Conservation (phyloP, 2,329 filamentous ascomycete species). For the Zymoseptoria pseudotritici region DNA sequence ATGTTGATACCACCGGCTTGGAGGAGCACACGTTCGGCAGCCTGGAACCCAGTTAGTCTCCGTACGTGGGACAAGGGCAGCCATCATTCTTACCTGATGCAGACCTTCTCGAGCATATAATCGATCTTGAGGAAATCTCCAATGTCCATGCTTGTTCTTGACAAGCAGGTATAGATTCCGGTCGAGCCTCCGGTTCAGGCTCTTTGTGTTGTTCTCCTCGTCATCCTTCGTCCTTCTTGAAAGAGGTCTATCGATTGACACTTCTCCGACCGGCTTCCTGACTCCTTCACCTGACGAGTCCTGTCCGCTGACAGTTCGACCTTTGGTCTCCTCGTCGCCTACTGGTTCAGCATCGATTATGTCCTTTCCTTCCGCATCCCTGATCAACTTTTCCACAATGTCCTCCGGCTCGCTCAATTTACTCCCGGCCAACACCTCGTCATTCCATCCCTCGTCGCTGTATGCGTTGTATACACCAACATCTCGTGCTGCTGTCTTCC, state of each 20-base stretch:
- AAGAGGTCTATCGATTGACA: slow-evolving; percentile 58
- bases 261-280: slow-evolving; percentile 17
- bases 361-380: slow-evolving; percentile 58
- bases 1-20: slow-evolving; percentile 83
- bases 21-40: slow-evolving; percentile 69
- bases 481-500: slow-evolving; percentile 72
- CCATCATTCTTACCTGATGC: slow-evolving; percentile 59
- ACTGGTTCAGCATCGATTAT: slow-evolving; percentile 44
- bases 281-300: slow-evolving; percentile 20
- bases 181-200: slow-evolving; percentile 71
- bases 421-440: slow-evolving; percentile 76
- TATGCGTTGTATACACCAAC: slow-evolving; percentile 77
- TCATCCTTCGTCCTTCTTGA: slow-evolving; percentile 73
- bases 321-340: slow-evolving; percentile 33
- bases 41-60: slow-evolving; percentile 44
- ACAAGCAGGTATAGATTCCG: slow-evolving; percentile 84
- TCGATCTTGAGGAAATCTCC: slow-evolving; percentile 73
- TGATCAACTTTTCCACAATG: slow-evolving; percentile 61
- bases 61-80: not conserved
- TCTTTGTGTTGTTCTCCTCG: slow-evolving; percentile 61
- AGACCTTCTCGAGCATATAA: slow-evolving; percentile 67
- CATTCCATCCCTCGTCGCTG: slow-evolving; percentile 72
- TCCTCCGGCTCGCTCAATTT: slow-evolving; percentile 56
- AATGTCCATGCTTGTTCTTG: slow-evolving; percentile 60
- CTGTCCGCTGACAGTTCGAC: slow-evolving; percentile 39